Evolutionary conservation across 2,329 filamentous ascomycete genomes (phyloP), one percentile per base, ranked within the genome.

Genomic region (Penicillium sp.): DNA sequence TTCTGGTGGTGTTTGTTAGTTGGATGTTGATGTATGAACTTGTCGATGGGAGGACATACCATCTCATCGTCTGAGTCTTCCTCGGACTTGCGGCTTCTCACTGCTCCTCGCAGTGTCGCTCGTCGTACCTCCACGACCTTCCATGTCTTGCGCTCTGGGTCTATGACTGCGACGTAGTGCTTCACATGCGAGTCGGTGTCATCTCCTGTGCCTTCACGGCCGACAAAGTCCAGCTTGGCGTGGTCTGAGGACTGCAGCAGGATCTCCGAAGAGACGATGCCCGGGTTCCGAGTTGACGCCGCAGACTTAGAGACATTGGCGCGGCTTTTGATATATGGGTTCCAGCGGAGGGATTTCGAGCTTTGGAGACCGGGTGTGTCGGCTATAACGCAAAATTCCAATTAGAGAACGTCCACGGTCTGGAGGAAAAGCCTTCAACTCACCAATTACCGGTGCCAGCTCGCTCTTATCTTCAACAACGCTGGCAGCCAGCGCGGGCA

Each of bases 161-260:
- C 83, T 63, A 80, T 85, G 43, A 87, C 75, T 50, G 82, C 85
- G 58, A 87, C 70, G 63, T 87, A 88, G 72, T 87, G 84, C 62
- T 82, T 82, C 55, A 84, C 70, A 58, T 81, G 73, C 31, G 78
- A 79, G 56, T 84, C 80, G 49, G 79, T 75, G 40, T 77, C 75
- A 53, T 82, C 79, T 27, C 62, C 65, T 57, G 80, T 78, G 29
- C 74, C 75, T 64, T 79, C 77, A 36, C 75, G 76, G 23, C 82
- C 85, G 21, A 78, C 77, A 64, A 85, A 87, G 70, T 87, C 84
- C 52, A 87, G 77, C 51, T 80, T 82, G 15, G 82, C 76, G 61
- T 87, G 85, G 48, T 81, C 75, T 27, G 84, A 85, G 6, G 84
- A 85, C 59, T 87, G 84, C 10, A 87, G 78, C 36, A 87, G 77